Base-by-base conservation (phyloP, 2,329 filamentous ascomycete species). In the Rutstroemia sp. region DNA sequence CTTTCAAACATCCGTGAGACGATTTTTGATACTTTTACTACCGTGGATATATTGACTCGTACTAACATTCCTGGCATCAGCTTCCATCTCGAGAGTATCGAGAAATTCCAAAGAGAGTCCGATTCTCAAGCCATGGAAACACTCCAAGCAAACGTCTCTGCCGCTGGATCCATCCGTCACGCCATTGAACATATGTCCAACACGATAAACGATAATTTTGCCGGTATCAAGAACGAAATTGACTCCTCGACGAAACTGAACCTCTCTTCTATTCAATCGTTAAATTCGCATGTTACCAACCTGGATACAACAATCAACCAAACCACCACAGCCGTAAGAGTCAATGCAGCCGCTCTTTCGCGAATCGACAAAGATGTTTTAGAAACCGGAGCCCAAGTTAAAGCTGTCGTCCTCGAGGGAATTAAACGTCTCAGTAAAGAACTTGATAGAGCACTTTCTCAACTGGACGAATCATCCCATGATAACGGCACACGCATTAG, bases 341-440 rank as follows among this genome's bases (percentile, higher is more conserved):
- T 63, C 3, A 63, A 64, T 44, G 57, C 52, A 14, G 61, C 62
- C 2, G 61, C 62, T 3, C 61, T 64, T 27, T 59, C 62, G 2
- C 58, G 62, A 38, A 59, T 64, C 34, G 62, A 64, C 23, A 62
- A 60, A 46, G 54, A 55, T 21, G 61, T 64, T 16, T 58, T 64
- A 4, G 61, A 63, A 48, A 62, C 62, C 7, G 56, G 58, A 18
- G 59, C 60, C 3, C 61, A 64, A 46, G 50, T 64, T 1, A 63
- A 62, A 56, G 52, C 53, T 6, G 61, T 61, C 19, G 52, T 64
- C 27, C 41, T 53, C 14, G 56, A 61, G 49, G 58, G 58, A 14
- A 57, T 56, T 14, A 30, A 48, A n/a, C 49, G 59, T 53, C 37
- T 60, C 10, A 52, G 39, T 21, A 52, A 51, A n/a, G 57, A 58